These are phyloP conservation scores for Mycena rebaudengoi DNA, from an alignment of 768 basidiomycete genomes.

Conservation along the genomic window DNA sequence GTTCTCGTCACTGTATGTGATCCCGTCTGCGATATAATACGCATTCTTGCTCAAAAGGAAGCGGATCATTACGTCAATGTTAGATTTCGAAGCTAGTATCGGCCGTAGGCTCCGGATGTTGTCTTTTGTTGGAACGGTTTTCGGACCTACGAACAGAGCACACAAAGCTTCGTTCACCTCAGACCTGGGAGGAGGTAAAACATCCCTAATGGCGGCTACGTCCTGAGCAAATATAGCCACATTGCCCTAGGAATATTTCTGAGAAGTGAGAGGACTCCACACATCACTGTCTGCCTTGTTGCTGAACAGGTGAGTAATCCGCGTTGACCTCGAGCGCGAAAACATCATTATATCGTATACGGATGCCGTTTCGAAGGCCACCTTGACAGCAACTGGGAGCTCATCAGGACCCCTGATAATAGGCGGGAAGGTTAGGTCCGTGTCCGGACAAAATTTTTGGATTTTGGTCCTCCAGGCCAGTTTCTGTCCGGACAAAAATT, in stretches of 20 bases:
- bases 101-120: too few relatives aligned
- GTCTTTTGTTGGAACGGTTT: background rate
- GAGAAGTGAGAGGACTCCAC: background rate
- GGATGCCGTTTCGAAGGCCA: background rate
- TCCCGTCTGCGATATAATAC: too few relatives aligned
- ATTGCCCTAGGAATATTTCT: background rate
- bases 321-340: background rate
- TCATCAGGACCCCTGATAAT: too few relatives aligned
- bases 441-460: too few relatives aligned
- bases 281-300: background rate
- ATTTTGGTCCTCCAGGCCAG: too few relatives aligned
- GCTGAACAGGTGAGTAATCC: background rate
- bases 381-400: background rate
- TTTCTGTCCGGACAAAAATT: too few relatives aligned
- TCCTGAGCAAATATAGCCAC: constrained; percentile 1
- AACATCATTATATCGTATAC: background rate
- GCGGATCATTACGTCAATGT: too few relatives aligned
- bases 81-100: too few relatives aligned
- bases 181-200: background rate
- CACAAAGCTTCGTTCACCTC: background rate
- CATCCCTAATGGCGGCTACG: background rate
- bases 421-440: too few relatives aligned
- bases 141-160: background rate
- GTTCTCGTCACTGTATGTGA: too few relatives aligned
- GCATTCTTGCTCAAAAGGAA: too few relatives aligned